Evolutionary conservation across 805 yeast genomes (phyloP).

Genomic region (Cyberlindnera bimundalis): DNA sequence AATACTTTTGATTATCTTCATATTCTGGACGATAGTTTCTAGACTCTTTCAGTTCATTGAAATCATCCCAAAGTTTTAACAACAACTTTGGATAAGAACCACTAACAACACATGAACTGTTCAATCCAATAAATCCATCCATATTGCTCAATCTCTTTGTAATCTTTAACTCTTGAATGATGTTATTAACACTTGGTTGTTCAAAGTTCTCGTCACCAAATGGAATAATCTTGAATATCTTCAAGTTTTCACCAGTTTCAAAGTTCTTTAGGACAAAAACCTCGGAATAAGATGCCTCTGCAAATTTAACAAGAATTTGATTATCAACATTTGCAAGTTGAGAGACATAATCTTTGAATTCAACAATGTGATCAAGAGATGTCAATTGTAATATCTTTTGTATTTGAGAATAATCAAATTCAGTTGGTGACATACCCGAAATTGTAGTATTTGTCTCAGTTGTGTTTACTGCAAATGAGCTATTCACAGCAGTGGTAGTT

Average conservation of each 20-base stretch:
- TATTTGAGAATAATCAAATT: constrained; percentile 25
- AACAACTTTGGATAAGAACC: constrained; percentile 42
- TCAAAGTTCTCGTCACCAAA: constrained; percentile 42
- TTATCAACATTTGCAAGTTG: constrained; percentile 31
- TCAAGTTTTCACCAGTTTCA: constrained; percentile 25
- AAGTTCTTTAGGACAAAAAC: constrained; percentile 34
- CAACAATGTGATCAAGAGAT: constrained; percentile 29
- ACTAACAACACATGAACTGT: constrained; percentile 42
- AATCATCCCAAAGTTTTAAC: constrained; percentile 44
- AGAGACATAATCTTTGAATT: constrained; percentile 29
- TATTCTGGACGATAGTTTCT: constrained; percentile 39
- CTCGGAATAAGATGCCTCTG: constrained; percentile 47
- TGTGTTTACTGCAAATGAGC: not conserved
- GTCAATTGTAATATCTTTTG: constrained; percentile 36
- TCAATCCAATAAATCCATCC: constrained; percentile 44
- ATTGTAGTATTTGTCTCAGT: not conserved
- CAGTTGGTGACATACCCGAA: constrained; percentile 4
- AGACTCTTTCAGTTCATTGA: constrained; percentile 27
- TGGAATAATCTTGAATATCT: constrained; percentile 49
- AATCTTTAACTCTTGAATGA: constrained; percentile 45
- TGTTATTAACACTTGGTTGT: constrained; percentile 40
- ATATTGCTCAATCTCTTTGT: constrained; percentile 37
- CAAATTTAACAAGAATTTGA: constrained; percentile 34
- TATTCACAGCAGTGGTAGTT: not conserved
- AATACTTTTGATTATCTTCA: constrained; percentile 30